These are phyloP conservation scores for Suillus spraguei DNA, from an alignment of 768 basidiomycete genomes.

Conservation along the genomic window DNA sequence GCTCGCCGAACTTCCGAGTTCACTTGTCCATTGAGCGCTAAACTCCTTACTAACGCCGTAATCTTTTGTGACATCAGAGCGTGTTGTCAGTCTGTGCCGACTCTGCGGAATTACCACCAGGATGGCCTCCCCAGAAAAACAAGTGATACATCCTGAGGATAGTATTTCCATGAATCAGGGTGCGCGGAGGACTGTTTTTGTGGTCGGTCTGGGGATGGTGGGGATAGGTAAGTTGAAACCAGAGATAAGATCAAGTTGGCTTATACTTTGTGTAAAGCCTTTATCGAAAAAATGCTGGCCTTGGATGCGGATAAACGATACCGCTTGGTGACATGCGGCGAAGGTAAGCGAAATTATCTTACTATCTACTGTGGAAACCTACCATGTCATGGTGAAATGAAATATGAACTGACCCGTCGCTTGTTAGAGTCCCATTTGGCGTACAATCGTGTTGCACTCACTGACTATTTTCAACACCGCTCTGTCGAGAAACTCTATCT, in stretches of 20 bases:
- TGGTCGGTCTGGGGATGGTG: slow-evolving; percentile 63
- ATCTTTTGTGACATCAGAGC: background rate
- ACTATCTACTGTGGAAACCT: slow-evolving; percentile 15
- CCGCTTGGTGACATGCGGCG: slow-evolving; percentile 60
- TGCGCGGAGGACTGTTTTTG: slow-evolving; percentile 15
- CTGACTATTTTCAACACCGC: slow-evolving; percentile 65
- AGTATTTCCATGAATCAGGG: background rate
- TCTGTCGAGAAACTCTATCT: slow-evolving; percentile 61
- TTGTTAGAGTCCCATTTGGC: slow-evolving; percentile 45
- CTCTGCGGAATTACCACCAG: background rate
- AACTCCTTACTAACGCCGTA: background rate
- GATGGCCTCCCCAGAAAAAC: slow-evolving; percentile 7
- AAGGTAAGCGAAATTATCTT: slow-evolving; percentile 37
- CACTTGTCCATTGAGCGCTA: background rate
- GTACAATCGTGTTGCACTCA: slow-evolving; percentile 54
- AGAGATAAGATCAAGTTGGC: background rate
- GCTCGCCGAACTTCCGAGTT: background rate
- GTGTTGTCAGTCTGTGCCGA: background rate
- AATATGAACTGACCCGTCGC: slow-evolving; percentile 11
- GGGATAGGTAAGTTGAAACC: slow-evolving; percentile 46
- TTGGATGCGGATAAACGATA: slow-evolving; percentile 53
- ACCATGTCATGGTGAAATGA: slow-evolving; percentile 25
- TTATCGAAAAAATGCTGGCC: slow-evolving; percentile 69
- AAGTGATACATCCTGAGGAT: background rate
- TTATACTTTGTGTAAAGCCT: slow-evolving; percentile 39